phyloP scores from a whole-genome alignment of 441 rosid species.

The Eutrema salsugineum region DNA sequence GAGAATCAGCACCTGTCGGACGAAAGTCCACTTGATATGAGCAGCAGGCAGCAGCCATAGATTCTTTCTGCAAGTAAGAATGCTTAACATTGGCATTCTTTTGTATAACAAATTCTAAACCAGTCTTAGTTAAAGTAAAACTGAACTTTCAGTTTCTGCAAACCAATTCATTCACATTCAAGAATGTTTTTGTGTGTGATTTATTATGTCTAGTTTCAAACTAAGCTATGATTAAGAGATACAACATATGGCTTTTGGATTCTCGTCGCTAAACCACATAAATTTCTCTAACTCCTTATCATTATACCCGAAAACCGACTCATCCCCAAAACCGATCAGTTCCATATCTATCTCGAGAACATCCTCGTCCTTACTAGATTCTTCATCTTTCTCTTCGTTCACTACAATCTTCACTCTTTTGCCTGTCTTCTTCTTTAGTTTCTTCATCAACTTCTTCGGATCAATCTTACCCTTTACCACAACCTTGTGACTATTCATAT shows the following conservation, averaged over 20 bases:
- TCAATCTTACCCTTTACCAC: slow-evolving; percentile 51
- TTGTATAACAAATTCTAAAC: slow-evolving; percentile 60
- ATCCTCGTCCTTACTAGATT: neutral
- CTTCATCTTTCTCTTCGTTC: slow-evolving; percentile 27
- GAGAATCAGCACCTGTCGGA: slow-evolving; percentile 50
- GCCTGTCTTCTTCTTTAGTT: slow-evolving; percentile 63
- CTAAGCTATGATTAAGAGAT: slow-evolving; percentile 42
- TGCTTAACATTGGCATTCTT: slow-evolving; percentile 68
- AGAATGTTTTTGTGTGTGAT: neutral
- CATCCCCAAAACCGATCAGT: neutral
- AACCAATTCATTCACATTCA: neutral
- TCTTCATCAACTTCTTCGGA: slow-evolving; percentile 57
- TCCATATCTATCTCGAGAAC: slow-evolving; percentile 15
- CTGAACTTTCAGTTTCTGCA: neutral
- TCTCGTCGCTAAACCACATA: slow-evolving; percentile 71
- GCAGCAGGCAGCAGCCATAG: slow-evolving; percentile 68
- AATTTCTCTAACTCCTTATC: slow-evolving; percentile 31
- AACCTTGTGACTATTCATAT: slow-evolving; percentile 60
- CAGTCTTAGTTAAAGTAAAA: no score
- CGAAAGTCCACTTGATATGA: slow-evolving; percentile 89
- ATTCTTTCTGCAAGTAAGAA: slow-evolving; percentile 83
- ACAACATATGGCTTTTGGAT: slow-evolving; percentile 67
- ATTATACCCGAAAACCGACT: slow-evolving; percentile 17
- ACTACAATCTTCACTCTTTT: slow-evolving; percentile 53
- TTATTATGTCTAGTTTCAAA: neutral